A percentile compares a stretch with the other conserved stretches of the same genome.
Evolutionary conservation across 495 filamentous ascomycete species (phyloP).

Genomic region (Aspergillus haitiensis): DNA sequence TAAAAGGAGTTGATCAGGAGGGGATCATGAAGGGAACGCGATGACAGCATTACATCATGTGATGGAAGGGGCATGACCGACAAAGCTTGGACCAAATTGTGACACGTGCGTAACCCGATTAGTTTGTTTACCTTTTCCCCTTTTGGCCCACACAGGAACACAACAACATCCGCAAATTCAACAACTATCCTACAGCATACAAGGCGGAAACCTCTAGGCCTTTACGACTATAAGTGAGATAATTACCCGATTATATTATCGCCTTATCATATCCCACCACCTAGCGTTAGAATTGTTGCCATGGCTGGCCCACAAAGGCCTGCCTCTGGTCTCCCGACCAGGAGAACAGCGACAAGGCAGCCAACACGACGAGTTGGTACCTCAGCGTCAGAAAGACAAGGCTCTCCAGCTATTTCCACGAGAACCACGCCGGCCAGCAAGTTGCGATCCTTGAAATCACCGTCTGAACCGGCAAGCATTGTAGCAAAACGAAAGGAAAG

Average conservation of each 20-base stretch:
- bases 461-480: constrained; percentile 39
- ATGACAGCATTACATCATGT: constrained; percentile 38
- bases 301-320: constrained; percentile 60
- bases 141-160: constrained; percentile 28
- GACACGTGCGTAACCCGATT: constrained; percentile 23
- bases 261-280: not conserved
- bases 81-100: constrained; percentile 10
- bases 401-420: constrained; percentile 65
- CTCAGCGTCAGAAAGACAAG: constrained; percentile 41
- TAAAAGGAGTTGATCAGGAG: constrained; percentile 16
- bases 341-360: constrained; percentile 57
- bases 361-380: constrained; percentile 44
- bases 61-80: constrained; percentile 33
- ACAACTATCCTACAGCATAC: constrained; percentile 16
- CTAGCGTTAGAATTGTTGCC: constrained; percentile 12
- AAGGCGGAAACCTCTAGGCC: not conserved
- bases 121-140: constrained; percentile 50
- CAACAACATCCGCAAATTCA: constrained; percentile 19
- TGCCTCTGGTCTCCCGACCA: constrained; percentile 49
- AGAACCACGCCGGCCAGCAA: constrained; percentile 50
- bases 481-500: constrained; percentile 76
- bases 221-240: no score
- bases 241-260: not conserved
- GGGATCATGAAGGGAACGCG: not conserved
- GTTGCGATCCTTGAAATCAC: constrained; percentile 40